These are phyloP conservation scores for Lactarius akahatsu DNA, from an alignment of 768 basidiomycete species.

Conservation along the genomic window DNA sequence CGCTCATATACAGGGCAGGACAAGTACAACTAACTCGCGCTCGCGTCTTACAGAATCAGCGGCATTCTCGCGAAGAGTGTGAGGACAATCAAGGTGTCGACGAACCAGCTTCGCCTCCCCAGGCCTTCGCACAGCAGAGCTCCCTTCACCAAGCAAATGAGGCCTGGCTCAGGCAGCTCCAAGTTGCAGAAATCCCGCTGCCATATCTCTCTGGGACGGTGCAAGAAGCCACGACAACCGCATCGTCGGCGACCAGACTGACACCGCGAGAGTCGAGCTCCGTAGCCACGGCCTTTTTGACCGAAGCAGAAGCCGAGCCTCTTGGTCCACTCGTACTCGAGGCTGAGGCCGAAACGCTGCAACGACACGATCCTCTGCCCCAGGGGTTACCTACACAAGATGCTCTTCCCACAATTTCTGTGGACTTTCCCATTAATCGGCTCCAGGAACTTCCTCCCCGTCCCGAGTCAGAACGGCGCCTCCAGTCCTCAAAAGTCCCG, in stretches of 20 bases:
- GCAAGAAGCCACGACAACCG: not conserved
- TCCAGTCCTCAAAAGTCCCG: slow-evolving; percentile 86
- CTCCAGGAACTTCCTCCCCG: slow-evolving; percentile 8
- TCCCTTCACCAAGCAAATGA: slow-evolving; percentile 24
- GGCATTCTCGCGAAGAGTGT: not conserved
- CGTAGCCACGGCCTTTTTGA: not conserved
- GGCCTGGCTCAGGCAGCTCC: slow-evolving; percentile 18
- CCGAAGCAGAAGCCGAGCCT: not conserved
- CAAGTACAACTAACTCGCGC: slow-evolving; percentile 34
- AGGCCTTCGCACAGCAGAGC: slow-evolving; percentile 7
- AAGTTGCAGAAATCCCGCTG: not conserved
- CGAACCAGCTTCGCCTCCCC: not conserved
- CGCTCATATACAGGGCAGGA: slow-evolving; percentile 55
- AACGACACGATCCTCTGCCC: not conserved
- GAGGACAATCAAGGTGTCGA: not conserved
- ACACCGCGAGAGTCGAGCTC: not conserved
- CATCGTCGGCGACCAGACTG: not conserved
- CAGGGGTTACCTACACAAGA: slow-evolving; percentile 3
- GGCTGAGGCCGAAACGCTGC: not conserved
- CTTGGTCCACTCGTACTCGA: not conserved
- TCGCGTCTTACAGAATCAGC: slow-evolving; percentile 8
- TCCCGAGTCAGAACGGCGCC: slow-evolving; percentile 38
- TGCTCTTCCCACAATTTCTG: slow-evolving; percentile 25
- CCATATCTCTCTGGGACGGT: not conserved
- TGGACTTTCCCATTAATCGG: not conserved